Percentiles rank a stretch among this genome's conserved stretches.
These are phyloP conservation scores for Osmanthus fragrans DNA, from an alignment of 257 asterid genomes.

Conservation along the genomic window DNA sequence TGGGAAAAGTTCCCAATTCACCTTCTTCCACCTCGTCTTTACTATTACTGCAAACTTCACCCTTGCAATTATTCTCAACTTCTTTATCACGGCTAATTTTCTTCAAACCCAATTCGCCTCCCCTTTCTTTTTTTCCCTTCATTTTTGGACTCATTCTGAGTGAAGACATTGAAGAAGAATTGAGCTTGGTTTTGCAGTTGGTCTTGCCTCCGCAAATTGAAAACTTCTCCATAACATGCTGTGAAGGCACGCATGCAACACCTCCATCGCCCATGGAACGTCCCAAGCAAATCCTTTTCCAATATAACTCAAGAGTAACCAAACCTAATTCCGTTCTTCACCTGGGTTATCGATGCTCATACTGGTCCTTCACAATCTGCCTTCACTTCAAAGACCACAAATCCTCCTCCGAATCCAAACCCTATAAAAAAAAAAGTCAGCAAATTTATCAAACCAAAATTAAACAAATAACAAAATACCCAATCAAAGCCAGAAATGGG, in stretches of 20 bases:
- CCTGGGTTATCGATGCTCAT: constrained; percentile 97
- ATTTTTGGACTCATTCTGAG: constrained; percentile 50
- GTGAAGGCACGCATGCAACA: constrained; percentile 98
- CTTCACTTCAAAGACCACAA: constrained; percentile 26
- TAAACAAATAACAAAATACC: background rate
- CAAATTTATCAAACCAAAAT: background rate
- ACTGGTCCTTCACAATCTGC: constrained; percentile 37
- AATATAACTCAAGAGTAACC: constrained; percentile 23
- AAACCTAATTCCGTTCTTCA: constrained; percentile 61
- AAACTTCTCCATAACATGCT: constrained; percentile 84
- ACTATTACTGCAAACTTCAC: constrained; percentile 36
- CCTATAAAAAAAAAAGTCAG: constrained; percentile 25
- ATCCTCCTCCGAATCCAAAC: constrained; percentile 33
- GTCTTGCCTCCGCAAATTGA: constrained; percentile 68
- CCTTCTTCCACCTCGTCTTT: constrained; percentile 97
- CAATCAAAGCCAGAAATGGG: constrained; percentile 19
- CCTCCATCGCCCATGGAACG: constrained; percentile 99
- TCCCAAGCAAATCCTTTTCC: constrained; percentile 38
- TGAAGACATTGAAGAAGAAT: constrained; percentile 43
- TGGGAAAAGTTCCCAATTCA: constrained; percentile 85
- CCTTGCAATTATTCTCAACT: constrained; percentile 43
- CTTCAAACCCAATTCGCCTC: constrained; percentile 44
- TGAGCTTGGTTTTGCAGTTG: constrained; percentile 54
- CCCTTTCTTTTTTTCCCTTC: constrained; percentile 53
- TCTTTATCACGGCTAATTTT: constrained; percentile 35